Evolutionary conservation across 805 yeast species (phyloP).

Genomic region (Saccharomycopsis capsularis): DNA sequence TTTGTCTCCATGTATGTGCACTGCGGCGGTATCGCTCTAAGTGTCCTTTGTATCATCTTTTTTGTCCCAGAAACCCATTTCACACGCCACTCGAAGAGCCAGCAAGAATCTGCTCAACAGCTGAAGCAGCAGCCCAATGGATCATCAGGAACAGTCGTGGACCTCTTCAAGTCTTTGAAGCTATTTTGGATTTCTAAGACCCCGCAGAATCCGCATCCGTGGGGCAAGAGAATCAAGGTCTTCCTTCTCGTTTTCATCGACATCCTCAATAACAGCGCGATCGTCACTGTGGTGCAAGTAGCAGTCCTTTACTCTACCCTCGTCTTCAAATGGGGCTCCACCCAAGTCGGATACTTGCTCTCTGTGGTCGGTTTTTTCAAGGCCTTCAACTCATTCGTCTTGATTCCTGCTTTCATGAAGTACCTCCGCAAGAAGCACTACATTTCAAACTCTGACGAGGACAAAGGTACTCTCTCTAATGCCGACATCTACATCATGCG

Average conservation of each 20-base stretch:
- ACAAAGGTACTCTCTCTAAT: conserved; percentile 15
- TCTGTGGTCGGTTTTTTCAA: conserved; percentile 23
- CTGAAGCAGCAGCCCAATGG: neutral
- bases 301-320: conserved; percentile 47
- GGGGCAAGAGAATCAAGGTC: conserved; percentile 39
- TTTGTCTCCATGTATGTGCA: conserved; percentile 30
- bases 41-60: conserved; percentile 31
- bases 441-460: neutral
- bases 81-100: conserved; percentile 7
- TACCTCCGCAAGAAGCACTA: neutral
- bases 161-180: conserved; percentile 42
- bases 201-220: conserved; percentile 30
- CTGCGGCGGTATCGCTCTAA: conserved; percentile 27
- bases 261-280: conserved; percentile 33
- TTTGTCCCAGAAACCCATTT: conserved; percentile 50
- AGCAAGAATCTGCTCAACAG: too few species aligned
- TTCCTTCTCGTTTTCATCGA: conserved; percentile 45
- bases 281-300: conserved; percentile 36
- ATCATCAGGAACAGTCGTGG: conserved; percentile 19
- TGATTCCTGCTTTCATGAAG: neutral
- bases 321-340: conserved; percentile 47
- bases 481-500: conserved; percentile 1
- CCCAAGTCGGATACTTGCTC: conserved; percentile 48
- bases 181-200: conserved; percentile 38
- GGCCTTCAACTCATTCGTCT: conserved; percentile 1